Conservation (phyloP, 2,329 filamentous ascomycete genomes). For the Waltergamsia citrina region DNA sequence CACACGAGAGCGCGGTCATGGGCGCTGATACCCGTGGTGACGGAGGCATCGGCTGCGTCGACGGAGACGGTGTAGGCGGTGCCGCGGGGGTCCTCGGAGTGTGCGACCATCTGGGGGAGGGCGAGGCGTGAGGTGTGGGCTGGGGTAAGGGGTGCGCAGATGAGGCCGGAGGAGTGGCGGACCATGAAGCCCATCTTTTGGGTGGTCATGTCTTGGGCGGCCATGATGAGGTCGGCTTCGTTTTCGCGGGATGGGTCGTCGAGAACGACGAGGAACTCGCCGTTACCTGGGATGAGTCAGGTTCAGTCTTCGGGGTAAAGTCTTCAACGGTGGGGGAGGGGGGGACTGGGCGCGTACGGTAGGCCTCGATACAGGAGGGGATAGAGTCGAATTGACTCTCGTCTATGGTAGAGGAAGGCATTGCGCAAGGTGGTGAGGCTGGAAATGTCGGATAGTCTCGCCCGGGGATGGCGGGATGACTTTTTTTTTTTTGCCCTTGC, state of each 20-base stretch:
- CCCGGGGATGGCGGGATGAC: too few species aligned
- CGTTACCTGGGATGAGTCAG: slow-evolving; percentile 54
- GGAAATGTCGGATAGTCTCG: too few species aligned
- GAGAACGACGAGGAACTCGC: slow-evolving; percentile 92
- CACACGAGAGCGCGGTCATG: slow-evolving; percentile 80
- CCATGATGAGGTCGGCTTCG: slow-evolving; percentile 96
- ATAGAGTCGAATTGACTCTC: slow-evolving; percentile 52
- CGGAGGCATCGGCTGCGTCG: slow-evolving; percentile 62
- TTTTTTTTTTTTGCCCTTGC: too few species aligned
- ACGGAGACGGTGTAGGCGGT: slow-evolving; percentile 92
- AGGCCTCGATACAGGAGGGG: slow-evolving; percentile 53
- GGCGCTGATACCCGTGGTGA: slow-evolving; percentile 85
- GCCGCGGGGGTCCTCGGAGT: slow-evolving; percentile 69
- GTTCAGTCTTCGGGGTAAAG: background rate
- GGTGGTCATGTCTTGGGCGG: slow-evolving; percentile 73
- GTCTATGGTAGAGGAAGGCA: slow-evolving; percentile 42
- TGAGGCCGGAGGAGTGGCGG: slow-evolving; percentile 79
- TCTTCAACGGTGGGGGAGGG: background rate
- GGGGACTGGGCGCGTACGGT: slow-evolving; percentile 38
- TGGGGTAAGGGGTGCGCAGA: slow-evolving; percentile 77
- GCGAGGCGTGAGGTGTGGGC: slow-evolving; percentile 59
- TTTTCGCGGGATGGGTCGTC: slow-evolving; percentile 91
- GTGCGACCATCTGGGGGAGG: slow-evolving; percentile 80
- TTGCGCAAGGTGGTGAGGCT: slow-evolving; percentile 18
- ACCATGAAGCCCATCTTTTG: slow-evolving; percentile 95